Base-by-base conservation (phyloP, 2,329 filamentous ascomycete species). In the Aspergillus niger region DNA sequence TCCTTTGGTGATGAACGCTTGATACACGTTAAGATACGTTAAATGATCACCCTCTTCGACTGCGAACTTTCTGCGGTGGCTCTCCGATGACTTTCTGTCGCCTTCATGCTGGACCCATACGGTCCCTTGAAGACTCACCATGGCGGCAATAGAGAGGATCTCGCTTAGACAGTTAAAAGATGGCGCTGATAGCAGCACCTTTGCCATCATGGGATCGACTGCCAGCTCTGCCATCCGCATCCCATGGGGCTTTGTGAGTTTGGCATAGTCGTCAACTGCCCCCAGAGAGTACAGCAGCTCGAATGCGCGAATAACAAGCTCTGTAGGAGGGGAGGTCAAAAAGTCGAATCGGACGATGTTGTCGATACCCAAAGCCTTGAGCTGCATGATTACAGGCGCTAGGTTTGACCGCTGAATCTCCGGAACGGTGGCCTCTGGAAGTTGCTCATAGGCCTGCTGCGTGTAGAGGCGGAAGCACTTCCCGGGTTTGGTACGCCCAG, bases 391-490 rank as follows among this genome's bases (percentile, higher is more conserved):
- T 2, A 92, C 88, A 0, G 92, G 91, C 0, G 94, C 92, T 22
- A 99, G 83, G 70, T 98, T 96, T 1, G 91, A 93, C 53, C 95
- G 86, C 71, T 97, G 93, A 32, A 98, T 92, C 74, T 99, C 95
- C 0, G 95, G 95, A 2, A 91, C 81, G 8, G 91, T 96, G 28
- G 87, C 83, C 61, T 91, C 88, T 0, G 87, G 83, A 4, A 99
- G 81, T 2, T 76, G 73, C 38, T 85, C 79, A 72, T 88, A 96
- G 2, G 84, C 82, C 20, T 86, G 79, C 77, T 97, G 91, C 0
- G 92, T 96, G 75, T 96, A 99, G 0, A 99, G 83, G 11, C 94
- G 86, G 72, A 93, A 98, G 75, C 95, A 99, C 77, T 98, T 99
- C 1, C 95, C 95, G 0, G 94, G 87, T 67, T 86, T 90, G 1